Evolutionary conservation across 2,329 filamentous ascomycete species (phyloP).

Genomic region (Trichoderma simmonsii): DNA sequence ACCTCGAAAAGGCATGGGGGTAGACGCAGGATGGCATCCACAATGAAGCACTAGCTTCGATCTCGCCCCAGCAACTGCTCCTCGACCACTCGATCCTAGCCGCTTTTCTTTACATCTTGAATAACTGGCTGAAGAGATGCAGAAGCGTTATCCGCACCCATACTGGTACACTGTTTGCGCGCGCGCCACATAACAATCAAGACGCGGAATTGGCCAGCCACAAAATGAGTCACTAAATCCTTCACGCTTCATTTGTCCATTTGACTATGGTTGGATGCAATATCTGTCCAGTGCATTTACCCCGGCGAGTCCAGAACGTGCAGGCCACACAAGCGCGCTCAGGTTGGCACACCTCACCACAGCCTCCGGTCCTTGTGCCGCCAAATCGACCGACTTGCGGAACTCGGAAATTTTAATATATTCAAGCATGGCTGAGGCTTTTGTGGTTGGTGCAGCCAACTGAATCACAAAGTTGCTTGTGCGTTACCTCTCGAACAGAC

Average conservation of each 20-base stretch:
- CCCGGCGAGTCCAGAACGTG: background rate
- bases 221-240: background rate
- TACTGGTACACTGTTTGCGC: background rate
- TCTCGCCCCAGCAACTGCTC: constrained; percentile 2
- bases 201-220: background rate
- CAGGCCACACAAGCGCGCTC: background rate
- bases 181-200: background rate
- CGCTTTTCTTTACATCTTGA: background rate
- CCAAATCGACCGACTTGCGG: background rate
- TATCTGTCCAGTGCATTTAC: background rate
- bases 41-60: constrained; percentile 14
- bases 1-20: background rate
- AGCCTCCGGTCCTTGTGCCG: background rate
- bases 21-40: constrained; percentile 7
- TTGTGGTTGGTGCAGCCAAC: constrained; percentile 6
- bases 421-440: constrained; percentile 5
- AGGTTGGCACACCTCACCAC: background rate
- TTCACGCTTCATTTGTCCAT: background rate
- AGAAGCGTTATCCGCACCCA: background rate
- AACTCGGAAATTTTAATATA: constrained; percentile 11
- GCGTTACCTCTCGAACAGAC: background rate
- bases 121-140: background rate
- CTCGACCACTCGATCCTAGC: background rate
- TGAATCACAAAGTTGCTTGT: constrained; percentile 9
- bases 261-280: background rate